Evolutionary conservation across 1,284 basidiomycete genomes (phyloP).

Genomic region (Blastosporella zonata): DNA sequence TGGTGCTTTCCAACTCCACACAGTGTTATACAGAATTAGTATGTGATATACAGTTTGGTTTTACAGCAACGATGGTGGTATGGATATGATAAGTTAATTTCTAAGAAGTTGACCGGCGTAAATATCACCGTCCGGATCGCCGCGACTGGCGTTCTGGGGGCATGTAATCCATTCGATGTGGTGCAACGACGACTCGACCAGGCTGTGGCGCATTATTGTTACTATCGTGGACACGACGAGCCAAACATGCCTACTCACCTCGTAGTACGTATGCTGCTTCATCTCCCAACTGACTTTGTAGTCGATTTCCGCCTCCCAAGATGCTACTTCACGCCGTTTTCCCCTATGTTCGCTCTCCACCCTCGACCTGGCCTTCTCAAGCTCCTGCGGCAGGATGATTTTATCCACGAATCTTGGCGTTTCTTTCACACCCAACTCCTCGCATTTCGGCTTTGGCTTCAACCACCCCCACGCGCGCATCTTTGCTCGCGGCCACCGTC

Average conservation of each 20-base stretch:
- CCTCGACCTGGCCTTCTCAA: slow-evolving; percentile 7
- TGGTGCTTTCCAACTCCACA: neutral
- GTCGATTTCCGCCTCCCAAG: slow-evolving; percentile 16
- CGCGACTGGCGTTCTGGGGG: slow-evolving; percentile 4
- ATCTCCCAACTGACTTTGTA: slow-evolving; percentile 16
- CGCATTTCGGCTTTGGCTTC: slow-evolving; percentile 7
- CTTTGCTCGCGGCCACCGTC: slow-evolving; percentile 26
- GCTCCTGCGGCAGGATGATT: slow-evolving; percentile 15
- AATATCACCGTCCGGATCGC: neutral
- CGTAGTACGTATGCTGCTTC: slow-evolving; percentile 10
- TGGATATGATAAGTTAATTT: slow-evolving; percentile 3
- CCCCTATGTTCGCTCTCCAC: slow-evolving; percentile 7
- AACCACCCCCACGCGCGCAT: slow-evolving; percentile 14
- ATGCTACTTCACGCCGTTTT: slow-evolving; percentile 9
- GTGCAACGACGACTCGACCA: neutral
- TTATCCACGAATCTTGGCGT: slow-evolving; percentile 13
- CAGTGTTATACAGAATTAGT: slow-evolving; percentile 13
- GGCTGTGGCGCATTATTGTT: slow-evolving; percentile 16
- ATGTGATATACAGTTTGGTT: slow-evolving; percentile 11
- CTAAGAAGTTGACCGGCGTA: neutral
- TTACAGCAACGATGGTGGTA: slow-evolving; percentile 3
- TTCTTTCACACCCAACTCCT: slow-evolving; percentile 7
- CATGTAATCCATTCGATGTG: slow-evolving; percentile 9
- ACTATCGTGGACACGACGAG: neutral
- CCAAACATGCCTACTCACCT: slow-evolving; percentile 6